Evolutionary conservation across 192 early-diverging fungal species (phyloP).

Genomic region (Rhizoclosmatium globosum): DNA sequence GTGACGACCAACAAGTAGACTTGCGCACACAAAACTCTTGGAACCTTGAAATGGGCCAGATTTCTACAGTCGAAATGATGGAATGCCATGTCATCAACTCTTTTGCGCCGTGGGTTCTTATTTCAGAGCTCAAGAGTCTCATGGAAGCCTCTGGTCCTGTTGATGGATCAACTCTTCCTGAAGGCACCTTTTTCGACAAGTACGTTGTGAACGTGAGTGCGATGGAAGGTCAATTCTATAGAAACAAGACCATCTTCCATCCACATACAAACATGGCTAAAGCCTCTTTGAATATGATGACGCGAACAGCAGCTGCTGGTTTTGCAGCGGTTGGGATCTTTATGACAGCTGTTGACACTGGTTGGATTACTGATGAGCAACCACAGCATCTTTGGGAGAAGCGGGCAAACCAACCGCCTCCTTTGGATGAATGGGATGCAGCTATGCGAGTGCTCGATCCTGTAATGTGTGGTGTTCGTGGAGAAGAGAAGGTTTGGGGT

Average conservation of each 20-base stretch:
- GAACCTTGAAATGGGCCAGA: conserved; percentile 58
- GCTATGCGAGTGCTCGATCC: conserved; percentile 65
- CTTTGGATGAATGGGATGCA: conserved; percentile 66
- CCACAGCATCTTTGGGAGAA: conserved; percentile 58
- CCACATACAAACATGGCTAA: conserved; percentile 64
- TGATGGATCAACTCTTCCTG: conserved; percentile 19
- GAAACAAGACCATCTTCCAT: conserved; percentile 55
- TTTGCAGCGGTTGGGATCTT: conserved; percentile 57
- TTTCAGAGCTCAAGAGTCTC: conserved; percentile 59
- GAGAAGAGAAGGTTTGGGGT: conserved; percentile 59
- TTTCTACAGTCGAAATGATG: conserved; percentile 62
- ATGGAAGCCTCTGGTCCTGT: conserved; percentile 44
- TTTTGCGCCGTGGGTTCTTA: conserved; percentile 64
- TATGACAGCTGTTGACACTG: conserved; percentile 69
- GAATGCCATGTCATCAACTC: conserved; percentile 69
- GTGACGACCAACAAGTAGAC: conserved; percentile 66
- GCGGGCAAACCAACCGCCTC: conserved; percentile 50
- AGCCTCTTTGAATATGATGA: conserved; percentile 66
- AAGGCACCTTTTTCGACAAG: conserved; percentile 31
- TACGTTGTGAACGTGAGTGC: conserved; percentile 66
- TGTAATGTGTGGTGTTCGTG: conserved; percentile 55
- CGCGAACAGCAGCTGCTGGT: conserved; percentile 58
- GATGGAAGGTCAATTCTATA: conserved; percentile 70
- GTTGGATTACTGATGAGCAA: conserved; percentile 69
- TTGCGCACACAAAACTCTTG: conserved; percentile 58